Evolutionary conservation across 495 filamentous ascomycete genomes (phyloP).

Genomic region (Filosporella fistucella): DNA sequence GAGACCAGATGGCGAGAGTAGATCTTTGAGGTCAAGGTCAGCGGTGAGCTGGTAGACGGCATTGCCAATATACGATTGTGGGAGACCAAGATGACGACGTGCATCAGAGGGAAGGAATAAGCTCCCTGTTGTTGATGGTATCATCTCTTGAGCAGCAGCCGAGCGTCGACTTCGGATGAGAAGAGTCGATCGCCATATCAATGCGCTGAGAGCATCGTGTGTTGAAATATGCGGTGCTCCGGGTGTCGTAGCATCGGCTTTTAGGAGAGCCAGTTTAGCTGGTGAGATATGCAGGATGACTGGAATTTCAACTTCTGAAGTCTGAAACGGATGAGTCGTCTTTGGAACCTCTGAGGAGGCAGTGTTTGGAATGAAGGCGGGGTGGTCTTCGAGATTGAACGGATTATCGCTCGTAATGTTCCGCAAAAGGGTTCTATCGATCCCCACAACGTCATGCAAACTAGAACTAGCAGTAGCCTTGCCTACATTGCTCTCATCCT

Average conservation of each 20-base stretch:
- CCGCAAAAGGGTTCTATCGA: slow-evolving; percentile 31
- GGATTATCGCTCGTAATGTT: too few species aligned
- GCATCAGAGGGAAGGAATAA: slow-evolving; percentile 13
- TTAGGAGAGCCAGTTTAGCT: neutral
- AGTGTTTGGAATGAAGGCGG: neutral
- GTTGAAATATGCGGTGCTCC: slow-evolving; percentile 18
- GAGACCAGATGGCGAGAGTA: slow-evolving; percentile 6
- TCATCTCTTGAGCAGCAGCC: neutral
- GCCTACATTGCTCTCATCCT: slow-evolving; percentile 30
- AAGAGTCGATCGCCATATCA: slow-evolving; percentile 26
- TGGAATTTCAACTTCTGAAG: too few species aligned
- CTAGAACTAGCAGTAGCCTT: too few species aligned
- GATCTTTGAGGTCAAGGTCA: neutral
- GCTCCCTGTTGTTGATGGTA: slow-evolving; percentile 1
- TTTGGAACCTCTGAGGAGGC: neutral
- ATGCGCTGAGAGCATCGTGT: slow-evolving; percentile 25
- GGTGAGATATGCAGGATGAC: too few species aligned
- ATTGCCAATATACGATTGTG: slow-evolving; percentile 8
- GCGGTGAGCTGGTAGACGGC: slow-evolving; percentile 11
- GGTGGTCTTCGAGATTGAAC: slow-evolving; percentile 4
- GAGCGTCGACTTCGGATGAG: slow-evolving; percentile 10
- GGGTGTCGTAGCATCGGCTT: neutral
- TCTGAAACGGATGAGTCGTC: neutral
- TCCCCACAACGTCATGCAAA: slow-evolving; percentile 31
- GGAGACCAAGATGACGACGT: slow-evolving; percentile 5